Base-by-base conservation (phyloP, 306 rosid species). In the Trifolium dubium region DNA sequence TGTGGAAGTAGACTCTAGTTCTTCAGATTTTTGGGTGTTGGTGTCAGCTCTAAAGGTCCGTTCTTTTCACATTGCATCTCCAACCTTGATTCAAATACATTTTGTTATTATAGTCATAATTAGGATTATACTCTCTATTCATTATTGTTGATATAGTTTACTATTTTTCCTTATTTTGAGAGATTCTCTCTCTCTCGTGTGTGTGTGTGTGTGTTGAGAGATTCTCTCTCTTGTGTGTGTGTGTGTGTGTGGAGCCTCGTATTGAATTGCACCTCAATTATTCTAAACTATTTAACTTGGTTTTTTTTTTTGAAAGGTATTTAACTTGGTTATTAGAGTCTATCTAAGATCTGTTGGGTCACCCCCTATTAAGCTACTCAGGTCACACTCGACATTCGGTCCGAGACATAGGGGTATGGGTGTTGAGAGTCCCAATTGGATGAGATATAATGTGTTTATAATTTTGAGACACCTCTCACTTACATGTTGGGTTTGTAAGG, bases 21-120 rank as follows among this genome's bases (percentile, higher is more conserved):
- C 99, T 28, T 92, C 95, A 17, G 90, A 92, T 74, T 92, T 92
- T 89, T 94, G 99, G 99, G 88, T 91, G 75, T 74, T 94, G 91
- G 92, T 94, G 77, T 95, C 95, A 81, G 96, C 99, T 32, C 80
- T 94, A 74, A 94, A 94, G 97, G 98, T 93, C 77, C 35, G 89
- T 78, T 68, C 81, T 72, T 71, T 54, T 76, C 47, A 44, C 56
- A 49, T 60, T 80, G 43, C 60, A 35, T 44, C 41, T n/a, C 2
- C 34, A 73, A 50, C 71, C 60, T 74, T 41, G 11, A 43, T 43
- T 76, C 35, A 15, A 62, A 68, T 58, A 74, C 47, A 39, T 23
- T 64, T 41, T 59, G 71, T 74, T 60, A 14, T 31, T 60, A 60
- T 32, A 60, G 43, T 60, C 23, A 60, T 31, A 60, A 7, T 60